Evolutionary conservation across 2,329 filamentous ascomycete species (phyloP).

Genomic region (Boeremia exigua): DNA sequence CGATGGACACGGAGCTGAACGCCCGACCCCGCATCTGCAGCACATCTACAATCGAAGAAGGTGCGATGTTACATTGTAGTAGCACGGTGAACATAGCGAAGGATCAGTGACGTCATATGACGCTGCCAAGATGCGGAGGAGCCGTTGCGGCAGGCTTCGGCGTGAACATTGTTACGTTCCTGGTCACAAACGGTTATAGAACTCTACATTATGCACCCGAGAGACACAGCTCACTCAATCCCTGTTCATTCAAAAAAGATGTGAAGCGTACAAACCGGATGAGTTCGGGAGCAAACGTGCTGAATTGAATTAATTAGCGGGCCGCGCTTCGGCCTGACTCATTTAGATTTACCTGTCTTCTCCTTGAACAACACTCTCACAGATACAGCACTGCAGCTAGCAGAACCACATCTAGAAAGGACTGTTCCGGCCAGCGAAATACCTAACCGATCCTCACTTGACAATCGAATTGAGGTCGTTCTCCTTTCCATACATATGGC

Average conservation of each 20-base stretch:
- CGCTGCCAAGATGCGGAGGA: slow-evolving; percentile 4
- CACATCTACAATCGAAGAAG: neutral
- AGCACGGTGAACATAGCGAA: neutral
- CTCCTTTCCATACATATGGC: neutral
- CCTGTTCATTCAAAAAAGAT: neutral
- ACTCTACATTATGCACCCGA: too few relatives aligned
- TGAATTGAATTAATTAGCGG: too few relatives aligned
- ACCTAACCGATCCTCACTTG: neutral
- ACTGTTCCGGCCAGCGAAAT: too few relatives aligned
- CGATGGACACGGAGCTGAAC: neutral
- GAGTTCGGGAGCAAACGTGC: neutral
- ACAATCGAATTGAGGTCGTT: neutral
- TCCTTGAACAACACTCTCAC: too few relatives aligned
- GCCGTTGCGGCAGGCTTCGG: neutral
- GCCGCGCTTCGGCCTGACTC: too few relatives aligned
- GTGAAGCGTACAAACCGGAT: neutral
- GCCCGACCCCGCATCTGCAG: slow-evolving; percentile 5
- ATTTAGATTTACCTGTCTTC: too few relatives aligned
- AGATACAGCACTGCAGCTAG: too few relatives aligned
- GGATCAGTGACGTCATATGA: slow-evolving; percentile 7
- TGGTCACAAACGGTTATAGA: too few relatives aligned
- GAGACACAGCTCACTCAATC: too few relatives aligned
- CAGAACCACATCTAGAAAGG: too few relatives aligned
- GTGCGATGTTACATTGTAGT: slow-evolving; percentile 12
- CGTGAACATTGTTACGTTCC: too few relatives aligned